Conservation (phyloP, 2,329 filamentous ascomycete species). For the Sporothrix schenckii region DNA sequence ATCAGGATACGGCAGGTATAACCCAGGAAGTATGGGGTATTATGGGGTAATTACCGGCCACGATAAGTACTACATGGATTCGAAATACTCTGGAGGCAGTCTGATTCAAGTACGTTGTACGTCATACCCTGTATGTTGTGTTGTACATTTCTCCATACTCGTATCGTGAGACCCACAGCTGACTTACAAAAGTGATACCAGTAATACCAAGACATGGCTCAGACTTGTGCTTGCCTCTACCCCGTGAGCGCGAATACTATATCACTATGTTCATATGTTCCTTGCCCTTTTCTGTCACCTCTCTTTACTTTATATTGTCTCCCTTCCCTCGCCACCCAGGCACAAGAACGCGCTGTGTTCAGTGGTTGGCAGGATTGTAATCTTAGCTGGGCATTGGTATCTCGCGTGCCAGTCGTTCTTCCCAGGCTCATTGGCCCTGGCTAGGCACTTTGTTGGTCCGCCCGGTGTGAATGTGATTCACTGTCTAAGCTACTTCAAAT, state of each 20-base stretch:
- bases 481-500: constrained; percentile 6
- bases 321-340: not conserved
- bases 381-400: not conserved
- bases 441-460: not conserved
- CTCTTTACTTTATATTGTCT: not conserved
- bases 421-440: constrained; percentile 4
- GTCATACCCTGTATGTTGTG: too few relatives aligned
- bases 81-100: not conserved
- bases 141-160: not conserved
- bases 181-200: not conserved
- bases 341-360: not conserved
- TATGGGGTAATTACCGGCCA: not conserved
- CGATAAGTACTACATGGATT: not conserved
- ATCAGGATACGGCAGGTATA: constrained; percentile 13
- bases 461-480: constrained; percentile 1
- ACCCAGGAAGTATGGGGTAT: constrained; percentile 20
- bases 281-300: not conserved
- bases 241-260: constrained; percentile 7
- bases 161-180: not conserved
- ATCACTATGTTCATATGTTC: not conserved
- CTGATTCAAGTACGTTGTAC: too few relatives aligned
- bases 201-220: constrained; percentile 20
- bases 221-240: not conserved
- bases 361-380: not conserved
- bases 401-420: not conserved